Conservation (phyloP, 2,329 filamentous ascomycete species). For the Monilinia fructigena region DNA sequence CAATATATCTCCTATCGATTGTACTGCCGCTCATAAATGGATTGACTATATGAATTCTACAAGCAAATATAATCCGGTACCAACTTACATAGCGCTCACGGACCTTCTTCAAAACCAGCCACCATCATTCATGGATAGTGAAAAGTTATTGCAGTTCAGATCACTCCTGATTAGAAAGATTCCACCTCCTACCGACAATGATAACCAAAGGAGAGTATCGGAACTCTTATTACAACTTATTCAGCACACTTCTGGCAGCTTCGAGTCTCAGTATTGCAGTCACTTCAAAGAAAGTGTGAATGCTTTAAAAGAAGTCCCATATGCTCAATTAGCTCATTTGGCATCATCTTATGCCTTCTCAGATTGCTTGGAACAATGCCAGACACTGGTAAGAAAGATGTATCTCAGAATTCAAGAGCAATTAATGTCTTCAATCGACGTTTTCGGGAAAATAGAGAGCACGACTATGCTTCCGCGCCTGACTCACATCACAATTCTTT, state of each 20-base stretch:
- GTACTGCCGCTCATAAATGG: background rate
- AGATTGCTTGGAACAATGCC: background rate
- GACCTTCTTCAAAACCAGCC: constrained; percentile 18
- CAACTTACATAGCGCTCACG: constrained; percentile 15
- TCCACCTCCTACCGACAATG: too few relatives aligned
- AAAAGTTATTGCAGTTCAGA: background rate
- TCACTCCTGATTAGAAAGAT: background rate
- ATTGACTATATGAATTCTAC: background rate
- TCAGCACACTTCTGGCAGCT: constrained; percentile 17
- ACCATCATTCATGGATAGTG: background rate
- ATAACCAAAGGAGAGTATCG: constrained; percentile 13
- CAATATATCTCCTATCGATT: background rate
- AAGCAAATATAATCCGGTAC: constrained; percentile 1
- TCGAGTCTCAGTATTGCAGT: constrained; percentile 25
- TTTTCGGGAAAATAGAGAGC: background rate
- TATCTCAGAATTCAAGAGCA: background rate
- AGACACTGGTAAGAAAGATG: background rate
- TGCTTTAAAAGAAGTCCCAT: constrained; percentile 24
- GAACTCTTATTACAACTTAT: constrained; percentile 26
- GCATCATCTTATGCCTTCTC: background rate
- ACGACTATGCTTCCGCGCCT: constrained; percentile 27
- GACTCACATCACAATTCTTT: constrained; percentile 27
- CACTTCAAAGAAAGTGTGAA: constrained; percentile 26
- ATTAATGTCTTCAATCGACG: background rate
- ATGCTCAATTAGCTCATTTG: background rate